phyloP scores from a whole-genome alignment of 2,329 filamentous ascomycete species.

The Cladobotryum mycophilum region DNA sequence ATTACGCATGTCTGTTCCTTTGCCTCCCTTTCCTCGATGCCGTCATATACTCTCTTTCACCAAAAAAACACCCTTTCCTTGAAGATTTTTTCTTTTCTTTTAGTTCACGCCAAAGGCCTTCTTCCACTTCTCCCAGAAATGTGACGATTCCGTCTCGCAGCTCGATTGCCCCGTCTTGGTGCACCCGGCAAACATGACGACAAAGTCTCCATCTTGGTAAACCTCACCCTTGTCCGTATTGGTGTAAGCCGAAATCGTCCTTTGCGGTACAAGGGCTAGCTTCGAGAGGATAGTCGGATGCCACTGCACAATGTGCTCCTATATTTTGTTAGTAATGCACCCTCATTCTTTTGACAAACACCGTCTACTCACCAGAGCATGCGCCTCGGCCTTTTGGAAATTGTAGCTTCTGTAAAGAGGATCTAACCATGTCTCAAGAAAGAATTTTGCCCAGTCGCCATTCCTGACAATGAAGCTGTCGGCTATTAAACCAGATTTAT shows the following conservation, averaged over 20 bases:
- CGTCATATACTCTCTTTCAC: constrained; percentile 3
- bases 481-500: constrained; percentile 69
- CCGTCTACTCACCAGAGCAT: constrained; percentile 66
- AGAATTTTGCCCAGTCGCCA: constrained; percentile 87
- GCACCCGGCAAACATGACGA: constrained; percentile 74
- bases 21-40: constrained; percentile 2
- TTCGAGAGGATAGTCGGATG: constrained; percentile 92
- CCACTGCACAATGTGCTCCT: constrained; percentile 93
- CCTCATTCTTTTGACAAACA: neutral
- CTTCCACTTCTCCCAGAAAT: constrained; percentile 43
- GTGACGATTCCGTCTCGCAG: constrained; percentile 66
- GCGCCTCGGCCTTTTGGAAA: constrained; percentile 88
- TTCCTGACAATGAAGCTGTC: constrained; percentile 75
- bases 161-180: constrained; percentile 48
- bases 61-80: neutral
- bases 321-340: constrained; percentile 21
- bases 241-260: constrained; percentile 73
- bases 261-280: constrained; percentile 82
- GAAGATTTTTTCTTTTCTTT: neutral
- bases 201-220: constrained; percentile 79
- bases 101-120: constrained; percentile 28
- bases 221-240: constrained; percentile 48
- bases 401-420: constrained; percentile 91
- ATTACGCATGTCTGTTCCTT: constrained; percentile 9
- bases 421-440: constrained; percentile 94